Percentiles rank a stretch among this genome's conserved stretches.
Evolutionary conservation across 148 eudicot species (phyloP).

Genomic region (Fallopia convolvulus): DNA sequence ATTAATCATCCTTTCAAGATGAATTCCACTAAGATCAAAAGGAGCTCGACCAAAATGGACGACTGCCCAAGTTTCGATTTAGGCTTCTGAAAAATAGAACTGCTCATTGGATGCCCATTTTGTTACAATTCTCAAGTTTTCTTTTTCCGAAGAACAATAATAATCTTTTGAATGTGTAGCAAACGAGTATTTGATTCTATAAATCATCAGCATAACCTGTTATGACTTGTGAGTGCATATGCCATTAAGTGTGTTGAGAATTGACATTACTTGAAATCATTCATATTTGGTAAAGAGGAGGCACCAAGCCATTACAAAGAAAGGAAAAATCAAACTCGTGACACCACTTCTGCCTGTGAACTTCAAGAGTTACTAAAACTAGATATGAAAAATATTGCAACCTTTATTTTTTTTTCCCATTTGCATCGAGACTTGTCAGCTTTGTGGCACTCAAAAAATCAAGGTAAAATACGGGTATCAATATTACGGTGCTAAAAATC

Average conservation of each 20-base stretch:
- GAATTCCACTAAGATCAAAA: constrained; percentile 16
- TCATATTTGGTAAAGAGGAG: no score
- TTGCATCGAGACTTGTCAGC: not conserved
- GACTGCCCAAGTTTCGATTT: constrained; percentile 81
- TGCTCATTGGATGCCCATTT: not conserved
- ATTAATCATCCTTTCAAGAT: constrained; percentile 1
- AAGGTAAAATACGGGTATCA: not conserved
- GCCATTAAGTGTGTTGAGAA: no score
- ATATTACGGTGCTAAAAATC: constrained; percentile 4
- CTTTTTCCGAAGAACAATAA: not conserved
- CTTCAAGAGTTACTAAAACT: not conserved
- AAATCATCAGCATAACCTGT: no score
- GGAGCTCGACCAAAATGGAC: constrained; percentile 15
- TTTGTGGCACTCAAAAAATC: not conserved
- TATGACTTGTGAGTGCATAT: no score
- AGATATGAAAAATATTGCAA: no score
- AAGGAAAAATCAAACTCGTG: not conserved
- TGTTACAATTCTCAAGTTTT: not conserved
- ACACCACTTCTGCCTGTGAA: not conserved
- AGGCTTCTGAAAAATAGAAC: constrained; percentile 33
- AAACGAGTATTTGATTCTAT: not conserved
- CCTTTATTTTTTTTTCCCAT: not conserved
- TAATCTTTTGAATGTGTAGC: not conserved
- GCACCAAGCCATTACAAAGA: no score
- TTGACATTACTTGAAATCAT: no score